Evolutionary conservation across 108 stramenopile genomes (phyloP).

Genomic region (Skeletonema marinoi): DNA sequence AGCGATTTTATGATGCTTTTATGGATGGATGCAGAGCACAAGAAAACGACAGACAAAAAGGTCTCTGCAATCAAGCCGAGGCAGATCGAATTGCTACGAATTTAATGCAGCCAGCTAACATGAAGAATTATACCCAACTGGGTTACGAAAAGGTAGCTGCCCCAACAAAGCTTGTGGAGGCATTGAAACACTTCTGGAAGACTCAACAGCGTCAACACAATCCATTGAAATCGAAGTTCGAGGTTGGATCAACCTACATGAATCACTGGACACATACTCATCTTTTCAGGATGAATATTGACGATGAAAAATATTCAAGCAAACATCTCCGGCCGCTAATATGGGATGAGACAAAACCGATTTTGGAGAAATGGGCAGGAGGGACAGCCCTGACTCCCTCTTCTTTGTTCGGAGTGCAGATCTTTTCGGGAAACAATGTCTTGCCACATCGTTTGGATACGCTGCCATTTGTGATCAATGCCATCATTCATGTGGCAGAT

Average conservation of each 20-base stretch:
- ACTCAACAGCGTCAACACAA: constrained; percentile 17
- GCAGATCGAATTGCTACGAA: constrained; percentile 55
- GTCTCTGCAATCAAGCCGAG: constrained; percentile 22
- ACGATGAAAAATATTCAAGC: background rate
- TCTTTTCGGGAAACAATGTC: constrained; percentile 68
- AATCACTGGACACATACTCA: constrained; percentile 56
- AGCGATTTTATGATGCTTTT: background rate
- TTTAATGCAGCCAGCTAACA: constrained; percentile 19
- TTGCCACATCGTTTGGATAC: constrained; percentile 87
- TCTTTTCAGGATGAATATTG: constrained; percentile 16
- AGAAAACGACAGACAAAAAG: background rate
- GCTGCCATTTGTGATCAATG: constrained; percentile 81
- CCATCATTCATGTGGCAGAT: constrained; percentile 88
- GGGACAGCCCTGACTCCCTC: constrained; percentile 29
- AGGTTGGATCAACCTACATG: constrained; percentile 47
- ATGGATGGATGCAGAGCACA: background rate
- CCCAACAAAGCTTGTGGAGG: constrained; percentile 38
- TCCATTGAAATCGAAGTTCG: constrained; percentile 27
- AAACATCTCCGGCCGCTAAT: constrained; percentile 25
- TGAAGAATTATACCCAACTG: constrained; percentile 37
- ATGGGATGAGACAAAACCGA: constrained; percentile 26
- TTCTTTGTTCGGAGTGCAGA: constrained; percentile 81
- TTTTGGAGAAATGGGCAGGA: constrained; percentile 59
- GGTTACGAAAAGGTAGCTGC: constrained; percentile 62
- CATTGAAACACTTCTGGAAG: constrained; percentile 43